phyloP scores from a whole-genome alignment of 176 grass and related monocot genomes.

The barley (Hordeum vulgare) region MorexV3_pseudomolecules_assembly NC_058522.1:123283109-123283608 shows the following conservation, averaged over 20 bases:
- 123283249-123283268: slow-evolving; percentile 74
- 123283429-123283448: slow-evolving; percentile 97
- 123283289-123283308: slow-evolving; percentile 92
- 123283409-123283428: slow-evolving; percentile 15
- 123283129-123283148: not conserved
- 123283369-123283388: not conserved
- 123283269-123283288: slow-evolving; percentile 85
- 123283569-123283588: slow-evolving; percentile 11
- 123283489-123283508: slow-evolving; percentile 86
- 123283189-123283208: slow-evolving; percentile 19
- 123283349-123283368: slow-evolving; percentile 3
- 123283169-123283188: not conserved
- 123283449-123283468: slow-evolving; percentile 73
- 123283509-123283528: slow-evolving; percentile 94
- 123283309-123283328: slow-evolving; percentile 90
- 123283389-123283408: not conserved
- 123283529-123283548: slow-evolving; percentile 96
- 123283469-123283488: slow-evolving; percentile 79
- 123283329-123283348: slow-evolving; percentile 88
- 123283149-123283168: not conserved
- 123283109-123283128: not conserved
- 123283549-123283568: slow-evolving; percentile 19
- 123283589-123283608: slow-evolving; percentile 4
- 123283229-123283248: slow-evolving; percentile 84
- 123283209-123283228: slow-evolving; percentile 87